Evolutionary conservation across 2,329 filamentous ascomycete species (phyloP).

Genomic region (Ploettnerulaceae sp.): DNA sequence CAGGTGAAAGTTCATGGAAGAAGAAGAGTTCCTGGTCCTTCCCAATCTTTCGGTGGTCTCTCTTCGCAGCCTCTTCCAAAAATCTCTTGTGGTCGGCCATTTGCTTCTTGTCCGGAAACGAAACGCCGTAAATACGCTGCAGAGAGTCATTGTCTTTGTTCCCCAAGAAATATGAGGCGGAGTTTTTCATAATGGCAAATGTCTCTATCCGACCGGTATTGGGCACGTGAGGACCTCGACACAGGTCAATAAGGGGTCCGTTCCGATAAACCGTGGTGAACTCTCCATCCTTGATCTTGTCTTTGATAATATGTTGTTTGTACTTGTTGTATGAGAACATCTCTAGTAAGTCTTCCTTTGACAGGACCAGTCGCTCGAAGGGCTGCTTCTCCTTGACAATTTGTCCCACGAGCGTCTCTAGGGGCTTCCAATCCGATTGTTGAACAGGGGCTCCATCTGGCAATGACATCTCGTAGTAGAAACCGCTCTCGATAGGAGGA

Average conservation of each 20-base stretch:
- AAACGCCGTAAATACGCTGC: slow-evolving; percentile 94
- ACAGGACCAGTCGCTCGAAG: slow-evolving; percentile 83
- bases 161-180: slow-evolving; percentile 82
- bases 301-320: slow-evolving; percentile 95
- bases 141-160: slow-evolving; percentile 91
- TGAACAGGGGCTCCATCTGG: slow-evolving; percentile 66
- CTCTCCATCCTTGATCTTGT: slow-evolving; percentile 83
- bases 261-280: slow-evolving; percentile 89
- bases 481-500: slow-evolving; percentile 84
- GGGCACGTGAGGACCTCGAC: slow-evolving; percentile 89
- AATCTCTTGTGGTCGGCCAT: slow-evolving; percentile 93
- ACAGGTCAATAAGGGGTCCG: slow-evolving; percentile 90
- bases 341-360: slow-evolving; percentile 85
- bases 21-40: slow-evolving; percentile 97
- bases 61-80: slow-evolving; percentile 95
- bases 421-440: slow-evolving; percentile 73
- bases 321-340: slow-evolving; percentile 99
- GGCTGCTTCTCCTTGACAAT: slow-evolving; percentile 96
- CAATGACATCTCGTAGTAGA: slow-evolving; percentile 96
- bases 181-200: slow-evolving; percentile 84
- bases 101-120: slow-evolving; percentile 92
- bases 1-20: slow-evolving; percentile 91
- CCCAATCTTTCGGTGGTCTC: slow-evolving; percentile 90
- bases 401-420: slow-evolving; percentile 74
- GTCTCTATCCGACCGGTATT: slow-evolving; percentile 92